A percentile compares a stretch with the other conserved stretches of the same genome.
Conservation (phyloP, 805 yeast genomes). For the Ogataea nitratoaversa region DNA sequence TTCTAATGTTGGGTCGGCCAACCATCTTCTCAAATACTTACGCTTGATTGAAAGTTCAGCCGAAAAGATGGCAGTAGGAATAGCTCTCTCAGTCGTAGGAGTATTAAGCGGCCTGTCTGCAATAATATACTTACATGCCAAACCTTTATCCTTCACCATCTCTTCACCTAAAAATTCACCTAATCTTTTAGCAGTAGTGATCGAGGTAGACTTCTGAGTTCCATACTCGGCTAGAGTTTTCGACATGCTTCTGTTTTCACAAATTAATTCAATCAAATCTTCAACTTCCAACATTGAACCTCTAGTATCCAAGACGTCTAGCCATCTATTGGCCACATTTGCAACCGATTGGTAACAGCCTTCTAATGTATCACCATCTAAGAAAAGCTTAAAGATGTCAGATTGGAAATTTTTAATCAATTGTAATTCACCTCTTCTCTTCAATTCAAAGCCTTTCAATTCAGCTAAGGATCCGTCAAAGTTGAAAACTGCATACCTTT, state of each 20-base stretch:
- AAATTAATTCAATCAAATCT: slow-evolving; percentile 89
- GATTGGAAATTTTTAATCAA: slow-evolving; percentile 92
- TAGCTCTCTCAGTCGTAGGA: slow-evolving; percentile 93
- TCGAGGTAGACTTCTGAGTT: slow-evolving; percentile 87
- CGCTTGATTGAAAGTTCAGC: slow-evolving; percentile 71
- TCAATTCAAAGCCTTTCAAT: slow-evolving; percentile 92
- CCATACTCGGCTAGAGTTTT: slow-evolving; percentile 87
- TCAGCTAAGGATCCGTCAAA: slow-evolving; percentile 93
- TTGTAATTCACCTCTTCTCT: slow-evolving; percentile 94
- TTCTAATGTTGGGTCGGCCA: slow-evolving; percentile 68
- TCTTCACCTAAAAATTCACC: slow-evolving; percentile 95
- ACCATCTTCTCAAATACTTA: slow-evolving; percentile 79
- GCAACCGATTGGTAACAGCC: slow-evolving; percentile 88
- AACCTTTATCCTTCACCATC: slow-evolving; percentile 94
- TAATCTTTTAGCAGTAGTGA: slow-evolving; percentile 88
- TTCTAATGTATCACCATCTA: slow-evolving; percentile 78
- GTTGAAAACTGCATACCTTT: slow-evolving; percentile 95
- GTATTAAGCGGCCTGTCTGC: slow-evolving; percentile 77
- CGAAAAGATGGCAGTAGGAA: slow-evolving; percentile 93
- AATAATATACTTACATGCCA: slow-evolving; percentile 91
- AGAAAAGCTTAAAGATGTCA: slow-evolving; percentile 85
- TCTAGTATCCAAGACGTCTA: slow-evolving; percentile 83
- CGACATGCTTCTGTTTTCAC: slow-evolving; percentile 95
- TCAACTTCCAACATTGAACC: slow-evolving; percentile 89
- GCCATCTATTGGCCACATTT: slow-evolving; percentile 89